Evolutionary conservation across 352 stramenopile genomes (phyloP).

Genomic region (Globisporangium alternatum): DNA sequence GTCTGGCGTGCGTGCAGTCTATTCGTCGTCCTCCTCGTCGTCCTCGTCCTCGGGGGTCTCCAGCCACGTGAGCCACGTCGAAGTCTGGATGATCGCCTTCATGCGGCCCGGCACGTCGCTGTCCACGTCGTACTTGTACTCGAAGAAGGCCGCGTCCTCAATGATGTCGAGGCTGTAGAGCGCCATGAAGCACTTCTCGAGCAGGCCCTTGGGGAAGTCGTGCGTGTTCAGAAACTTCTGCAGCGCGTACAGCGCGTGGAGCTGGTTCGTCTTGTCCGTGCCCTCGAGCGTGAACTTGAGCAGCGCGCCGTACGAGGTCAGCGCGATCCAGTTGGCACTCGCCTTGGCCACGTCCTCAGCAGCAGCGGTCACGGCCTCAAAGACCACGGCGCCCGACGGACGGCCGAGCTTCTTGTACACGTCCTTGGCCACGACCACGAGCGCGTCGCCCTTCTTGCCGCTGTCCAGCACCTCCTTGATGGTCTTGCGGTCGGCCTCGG

Average conservation of each 20-base stretch:
- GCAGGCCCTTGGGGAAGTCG: slow-evolving; percentile 73
- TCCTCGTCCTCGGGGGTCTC: slow-evolving; percentile 72
- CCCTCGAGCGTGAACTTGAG: slow-evolving; percentile 52
- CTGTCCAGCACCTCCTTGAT: slow-evolving; percentile 62
- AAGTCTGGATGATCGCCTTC: slow-evolving; percentile 83
- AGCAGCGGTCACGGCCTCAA: slow-evolving; percentile 47
- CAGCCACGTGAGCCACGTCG: slow-evolving; percentile 78
- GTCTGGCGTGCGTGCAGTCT: slow-evolving; percentile 22
- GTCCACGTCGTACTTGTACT: slow-evolving; percentile 88
- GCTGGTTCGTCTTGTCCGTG: slow-evolving; percentile 58
- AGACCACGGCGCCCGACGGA: slow-evolving; percentile 43
- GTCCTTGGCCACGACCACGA: slow-evolving; percentile 47
- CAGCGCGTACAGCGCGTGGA: slow-evolving; percentile 71
- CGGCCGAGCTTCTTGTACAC: slow-evolving; percentile 44
- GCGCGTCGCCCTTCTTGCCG: slow-evolving; percentile 65
- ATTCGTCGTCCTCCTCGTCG: slow-evolving; percentile 80
- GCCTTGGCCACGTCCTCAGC: slow-evolving; percentile 68
- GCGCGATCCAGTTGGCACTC: slow-evolving; percentile 79
- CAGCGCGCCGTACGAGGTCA: slow-evolving; percentile 56
- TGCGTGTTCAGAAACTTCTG: slow-evolving; percentile 73
- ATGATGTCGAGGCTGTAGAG: slow-evolving; percentile 83
- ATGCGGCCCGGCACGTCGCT: slow-evolving; percentile 67
- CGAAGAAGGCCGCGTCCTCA: slow-evolving; percentile 74
- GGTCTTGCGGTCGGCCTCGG: slow-evolving; percentile 44
- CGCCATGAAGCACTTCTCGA: slow-evolving; percentile 86